Conservation (phyloP, 2,329 filamentous ascomycete genomes). For the Penicillium decumbens region DNA sequence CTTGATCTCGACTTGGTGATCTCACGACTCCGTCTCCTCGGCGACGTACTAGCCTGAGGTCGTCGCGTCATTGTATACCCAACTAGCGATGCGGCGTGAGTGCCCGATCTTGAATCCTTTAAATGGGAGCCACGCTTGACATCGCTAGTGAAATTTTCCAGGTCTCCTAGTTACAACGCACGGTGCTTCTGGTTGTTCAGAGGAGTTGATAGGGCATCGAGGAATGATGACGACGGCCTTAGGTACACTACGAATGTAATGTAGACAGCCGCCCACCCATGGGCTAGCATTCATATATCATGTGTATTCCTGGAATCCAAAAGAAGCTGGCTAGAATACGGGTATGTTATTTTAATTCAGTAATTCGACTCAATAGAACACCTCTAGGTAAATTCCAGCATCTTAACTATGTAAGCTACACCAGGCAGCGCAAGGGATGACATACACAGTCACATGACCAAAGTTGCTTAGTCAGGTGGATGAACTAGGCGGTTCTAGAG, state of each 20-base stretch:
- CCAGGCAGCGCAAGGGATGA: too few relatives aligned
- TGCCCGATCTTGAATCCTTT: constrained; percentile 7
- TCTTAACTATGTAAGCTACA: too few relatives aligned
- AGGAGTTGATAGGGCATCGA: background rate
- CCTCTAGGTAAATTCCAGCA: too few relatives aligned
- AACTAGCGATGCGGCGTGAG: constrained; percentile 12
- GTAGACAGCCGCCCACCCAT: background rate
- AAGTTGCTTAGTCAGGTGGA: too few relatives aligned
- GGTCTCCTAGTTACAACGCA: background rate
- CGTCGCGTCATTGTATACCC: constrained; percentile 22
- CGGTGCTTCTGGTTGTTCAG: background rate
- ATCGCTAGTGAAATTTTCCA: background rate
- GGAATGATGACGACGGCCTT: background rate
- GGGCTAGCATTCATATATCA: background rate
- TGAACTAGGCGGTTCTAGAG: too few relatives aligned
- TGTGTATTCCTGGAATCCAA: background rate
- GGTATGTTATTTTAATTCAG: background rate
- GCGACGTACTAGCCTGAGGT: constrained; percentile 13
- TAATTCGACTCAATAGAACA: background rate
- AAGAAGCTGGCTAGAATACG: background rate
- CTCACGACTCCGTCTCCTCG: constrained; percentile 16
- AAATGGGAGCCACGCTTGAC: background rate
- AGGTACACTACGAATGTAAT: background rate
- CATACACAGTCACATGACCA: too few relatives aligned
- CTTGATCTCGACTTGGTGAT: constrained; percentile 1